Evolutionary conservation across 768 basidiomycete genomes (phyloP).

Genomic region (Gyrodon lividus): DNA sequence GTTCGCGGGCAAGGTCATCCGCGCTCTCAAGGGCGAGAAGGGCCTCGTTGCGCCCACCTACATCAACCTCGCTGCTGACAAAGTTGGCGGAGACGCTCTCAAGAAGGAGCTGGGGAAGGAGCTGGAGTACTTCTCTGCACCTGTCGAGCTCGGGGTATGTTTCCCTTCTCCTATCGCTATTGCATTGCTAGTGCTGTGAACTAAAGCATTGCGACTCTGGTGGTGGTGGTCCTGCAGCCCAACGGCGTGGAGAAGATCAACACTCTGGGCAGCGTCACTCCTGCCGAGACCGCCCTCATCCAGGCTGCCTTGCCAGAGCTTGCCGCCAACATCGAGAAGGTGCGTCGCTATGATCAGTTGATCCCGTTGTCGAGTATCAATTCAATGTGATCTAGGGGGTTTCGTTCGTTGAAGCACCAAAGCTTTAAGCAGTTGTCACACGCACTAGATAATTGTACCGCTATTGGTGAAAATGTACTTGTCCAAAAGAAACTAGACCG

Average conservation of each 20-base stretch:
- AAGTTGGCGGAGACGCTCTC: constrained; percentile 68
- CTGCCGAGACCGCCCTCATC: constrained; percentile 74
- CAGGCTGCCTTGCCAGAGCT: constrained; percentile 82
- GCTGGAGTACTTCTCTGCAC: constrained; percentile 86
- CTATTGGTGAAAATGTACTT: constrained; percentile 6
- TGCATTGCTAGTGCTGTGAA: background rate
- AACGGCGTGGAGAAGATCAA: constrained; percentile 82
- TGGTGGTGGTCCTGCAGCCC: constrained; percentile 42
- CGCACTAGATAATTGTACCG: background rate
- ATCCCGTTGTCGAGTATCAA: background rate
- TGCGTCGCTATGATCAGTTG: constrained; percentile 27
- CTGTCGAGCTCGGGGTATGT: constrained; percentile 82
- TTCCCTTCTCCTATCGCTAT: background rate
- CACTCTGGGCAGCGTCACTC: constrained; percentile 72
- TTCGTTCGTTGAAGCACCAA: constrained; percentile 24
- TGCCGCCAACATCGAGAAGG: constrained; percentile 66
- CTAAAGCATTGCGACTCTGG: constrained; percentile 6
- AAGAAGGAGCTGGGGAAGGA: constrained; percentile 73
- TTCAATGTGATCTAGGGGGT: constrained; percentile 17
- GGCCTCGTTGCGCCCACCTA: constrained; percentile 83
- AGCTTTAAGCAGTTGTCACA: constrained; percentile 21
- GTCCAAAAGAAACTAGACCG: constrained; percentile 2
- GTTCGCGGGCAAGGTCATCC: constrained; percentile 81
- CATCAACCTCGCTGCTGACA: constrained; percentile 75
- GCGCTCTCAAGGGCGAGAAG: constrained; percentile 85